Evolutionary conservation across 2,329 filamentous ascomycete genomes (phyloP), one percentile per base, ranked within the genome.

Genomic region (Elsinoe arachidis): DNA sequence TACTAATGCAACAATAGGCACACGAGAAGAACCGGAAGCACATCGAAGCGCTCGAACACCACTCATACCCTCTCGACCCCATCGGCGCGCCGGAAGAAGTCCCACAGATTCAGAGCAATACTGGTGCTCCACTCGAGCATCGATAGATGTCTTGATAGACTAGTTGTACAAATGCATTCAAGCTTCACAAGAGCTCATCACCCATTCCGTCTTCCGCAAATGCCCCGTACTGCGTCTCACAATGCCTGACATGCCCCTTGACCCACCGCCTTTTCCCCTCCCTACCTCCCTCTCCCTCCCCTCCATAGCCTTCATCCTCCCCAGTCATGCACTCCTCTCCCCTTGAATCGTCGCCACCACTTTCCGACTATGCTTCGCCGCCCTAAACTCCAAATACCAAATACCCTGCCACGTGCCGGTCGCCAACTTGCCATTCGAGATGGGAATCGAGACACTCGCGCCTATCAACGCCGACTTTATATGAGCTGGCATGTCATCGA

Each of bases 401-500:
- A 97, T 92, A 0, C 93, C 84, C 83, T 93, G 88, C 88, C 88
- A 92, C 14, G 82, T 85, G 1, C 83, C 83, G 14, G 78, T 82
- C 9, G 76, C 85, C 69, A 97, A 71, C 64, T 81, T 84, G 38
- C 93, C 93, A 67, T 97, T 84, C 60, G 82, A 86, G 70, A 99
- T 96, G 1, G 93, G 93, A 59, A 99, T 87, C 5, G 85, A 92
- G 2, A 97, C 84, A 64, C 87, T 95, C 3, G 91, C 89, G 12
- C 93, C 93, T 30, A 97, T 80, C 52, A 99, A 75, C 0, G 90
- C 87, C 58, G 86, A 90, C 75, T 99, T 99, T 71, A 99, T 86
- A 72, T 99, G 93, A 59, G 90, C 91, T 82, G 93, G 93, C 90
- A 97, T 96, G 73, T 97, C 93, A 75, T 99, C 93, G 54, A 67